These are phyloP conservation scores for Curvularia hawaiiensis DNA, from an alignment of 2,329 filamentous ascomycete species.

Conservation along the genomic window DNA sequence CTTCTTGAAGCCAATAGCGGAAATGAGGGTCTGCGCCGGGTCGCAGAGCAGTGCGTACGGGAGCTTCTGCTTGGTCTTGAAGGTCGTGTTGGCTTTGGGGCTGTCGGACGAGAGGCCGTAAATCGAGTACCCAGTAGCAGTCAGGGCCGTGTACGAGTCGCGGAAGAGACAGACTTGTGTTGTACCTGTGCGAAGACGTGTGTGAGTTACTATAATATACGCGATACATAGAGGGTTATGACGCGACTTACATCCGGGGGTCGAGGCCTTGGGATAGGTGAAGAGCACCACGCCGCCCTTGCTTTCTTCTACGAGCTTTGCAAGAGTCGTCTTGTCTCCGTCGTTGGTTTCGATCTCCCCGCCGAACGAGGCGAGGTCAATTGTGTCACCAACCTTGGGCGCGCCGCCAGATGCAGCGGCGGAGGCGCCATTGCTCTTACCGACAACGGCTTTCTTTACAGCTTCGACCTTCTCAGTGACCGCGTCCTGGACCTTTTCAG, in stretches of 20 bases:
- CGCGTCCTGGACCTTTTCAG: slow-evolving; percentile 42
- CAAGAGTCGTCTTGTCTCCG: slow-evolving; percentile 77
- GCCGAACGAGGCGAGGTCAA: slow-evolving; percentile 62
- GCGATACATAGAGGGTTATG: background rate
- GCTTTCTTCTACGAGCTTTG: slow-evolving; percentile 81
- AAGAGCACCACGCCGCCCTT: slow-evolving; percentile 88
- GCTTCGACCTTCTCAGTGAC: slow-evolving; percentile 42
- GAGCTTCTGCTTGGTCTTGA: slow-evolving; percentile 89
- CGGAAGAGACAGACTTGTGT: slow-evolving; percentile 93
- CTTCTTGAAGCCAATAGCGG: slow-evolving; percentile 90
- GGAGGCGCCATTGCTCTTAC: slow-evolving; percentile 27
- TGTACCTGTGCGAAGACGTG: slow-evolving; percentile 67
- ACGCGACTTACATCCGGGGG: slow-evolving; percentile 80
- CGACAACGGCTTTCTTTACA: slow-evolving; percentile 39
- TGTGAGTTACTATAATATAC: slow-evolving; percentile 16
- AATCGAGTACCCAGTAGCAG: slow-evolving; percentile 78
- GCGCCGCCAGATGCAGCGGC: slow-evolving; percentile 30
- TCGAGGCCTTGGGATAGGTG: slow-evolving; percentile 94
- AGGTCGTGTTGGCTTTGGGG: slow-evolving; percentile 89
- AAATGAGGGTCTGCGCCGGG: slow-evolving; percentile 72
- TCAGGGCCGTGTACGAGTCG: slow-evolving; percentile 78
- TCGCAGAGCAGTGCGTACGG: slow-evolving; percentile 91
- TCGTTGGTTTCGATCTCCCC: slow-evolving; percentile 84
- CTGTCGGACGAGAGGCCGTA: slow-evolving; percentile 89
- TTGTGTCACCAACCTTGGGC: slow-evolving; percentile 56